Base-by-base conservation (phyloP, 2,329 filamentous ascomycete species). In the Apiospora rasikravindrae region DNA sequence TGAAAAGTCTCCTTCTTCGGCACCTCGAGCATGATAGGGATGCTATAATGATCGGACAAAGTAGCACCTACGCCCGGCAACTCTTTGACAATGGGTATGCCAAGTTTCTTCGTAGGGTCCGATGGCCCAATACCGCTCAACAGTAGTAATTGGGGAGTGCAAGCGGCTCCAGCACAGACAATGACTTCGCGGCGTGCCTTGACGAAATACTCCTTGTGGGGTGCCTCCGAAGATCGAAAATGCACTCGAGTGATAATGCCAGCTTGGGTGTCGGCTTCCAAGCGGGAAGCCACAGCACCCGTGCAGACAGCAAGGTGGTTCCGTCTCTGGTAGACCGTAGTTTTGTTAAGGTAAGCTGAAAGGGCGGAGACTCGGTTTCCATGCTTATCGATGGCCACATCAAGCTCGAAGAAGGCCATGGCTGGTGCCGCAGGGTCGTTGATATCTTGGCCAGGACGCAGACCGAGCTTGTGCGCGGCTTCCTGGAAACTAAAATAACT, bases 91-190 rank as follows among this genome's bases (percentile, higher is more conserved):
- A 76, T 49, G 1, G 77, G 72, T 5, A 82, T 80, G 0, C 71
- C 74, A 26, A 76, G 71, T 0, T 69, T 47, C 24, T 76, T 71
- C 5, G 78, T 67, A 2, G 77, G 71, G 0, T 71, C 45, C 49
- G 42, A 71, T 2, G 80, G 78, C 0, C 81, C 81, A 16, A 82
- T 77, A 8, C 81, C 80, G 71, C 81, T 82, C 26, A 81, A 73
- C 73, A 80, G 74, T 0, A 83, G 75, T 16, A 82, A 66, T 69
- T 82, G 80, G 0, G 81, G 80, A 0, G 78, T 77, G 24, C 77
- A 78, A 5, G 79, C 67, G 2, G 78, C 74, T 3, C 80, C 79
- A 14, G 74, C 75, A 73, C 78, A 79, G 5, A 83, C 26, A 7
- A 82, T 78, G 16, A 82, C 78, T 5, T 53, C 49, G 49, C 49